Base-by-base conservation (phyloP, 495 filamentous ascomycete genomes). In the Hypoxylon rickii region DNA sequence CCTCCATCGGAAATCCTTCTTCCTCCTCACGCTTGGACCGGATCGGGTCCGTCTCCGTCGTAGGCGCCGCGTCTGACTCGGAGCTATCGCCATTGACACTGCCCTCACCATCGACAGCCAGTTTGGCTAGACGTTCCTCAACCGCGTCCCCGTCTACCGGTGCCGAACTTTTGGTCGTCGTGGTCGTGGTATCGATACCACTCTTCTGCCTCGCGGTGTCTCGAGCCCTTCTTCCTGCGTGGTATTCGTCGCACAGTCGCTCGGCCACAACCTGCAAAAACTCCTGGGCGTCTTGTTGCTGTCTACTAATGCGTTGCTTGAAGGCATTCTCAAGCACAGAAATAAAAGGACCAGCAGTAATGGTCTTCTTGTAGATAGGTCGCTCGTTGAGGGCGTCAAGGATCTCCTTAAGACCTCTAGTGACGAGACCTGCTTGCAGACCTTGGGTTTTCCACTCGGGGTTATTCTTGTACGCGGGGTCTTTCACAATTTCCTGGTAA, bases 261-360 rank as follows among this genome's bases (percentile, higher is more conserved):
- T 99, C 95, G 3, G 90, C 86, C 15, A 99, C 86, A 40, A 97
- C 83, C 71, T 99, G 94, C 46, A 99, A 64, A 51, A 99, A 95
- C 68, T 99, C 94, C 66, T 99, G 94, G n/a, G 94, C 94, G 74
- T 99, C 94, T 71, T 99, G 95, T 68, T 99, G 95, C 52, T 90
- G 86, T 39, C 94, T 86, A 63, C 88, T 96, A 64, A 99, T 93
- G 34, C 87, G 85, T 53, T 92, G 90, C 21, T 85, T 81, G 67
- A 96, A 99, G 3, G 93, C 91, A 31, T 78, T 77, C 72, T 99
- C 94, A 19, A 99, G 73, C 0, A 85, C 83, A 46, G 79, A 70
- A 13, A 99, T 85, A 66, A 99, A 97, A 1, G 76, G 74, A 2
- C 79, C 81, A 16, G 92, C 89, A 12, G 92, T 92, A 55, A 97